Percentiles rank a stretch among this genome's conserved stretches.
phyloP scores from a whole-genome alignment of 257 asterid species.

The Capsicum chinense region DNA sequence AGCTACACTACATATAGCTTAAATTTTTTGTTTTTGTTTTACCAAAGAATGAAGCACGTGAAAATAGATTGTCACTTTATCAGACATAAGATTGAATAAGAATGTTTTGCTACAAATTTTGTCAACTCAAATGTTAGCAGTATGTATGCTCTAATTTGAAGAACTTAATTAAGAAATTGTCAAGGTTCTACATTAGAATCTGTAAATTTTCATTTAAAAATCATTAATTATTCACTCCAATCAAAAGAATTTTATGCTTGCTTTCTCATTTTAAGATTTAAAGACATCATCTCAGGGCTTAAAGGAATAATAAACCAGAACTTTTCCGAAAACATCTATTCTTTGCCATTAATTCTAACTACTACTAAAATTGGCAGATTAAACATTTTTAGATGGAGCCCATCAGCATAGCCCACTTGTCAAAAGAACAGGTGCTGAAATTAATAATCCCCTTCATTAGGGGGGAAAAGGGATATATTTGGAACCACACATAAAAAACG shows the following conservation, averaged over 20 bases:
- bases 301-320: background rate
- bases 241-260: background rate
- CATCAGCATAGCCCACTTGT: background rate
- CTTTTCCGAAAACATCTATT: background rate
- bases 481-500: too few relatives aligned
- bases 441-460: too few relatives aligned
- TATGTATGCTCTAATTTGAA: slow-evolving; percentile 7
- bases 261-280: background rate
- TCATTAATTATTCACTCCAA: background rate
- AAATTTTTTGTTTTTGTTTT: background rate
- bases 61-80: background rate
- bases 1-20: background rate
- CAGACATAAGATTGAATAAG: background rate
- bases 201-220: background rate
- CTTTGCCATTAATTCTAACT: background rate
- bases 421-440: slow-evolving; percentile 9
- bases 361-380: background rate
- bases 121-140: background rate
- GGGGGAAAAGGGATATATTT: too few relatives aligned
- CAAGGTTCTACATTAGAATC: background rate
- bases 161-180: background rate
- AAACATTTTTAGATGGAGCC: background rate
- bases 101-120: background rate
- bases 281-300: background rate
- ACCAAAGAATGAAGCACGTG: background rate